These are phyloP conservation scores for Dothiorella sarmentorum DNA, from an alignment of 2,329 filamentous ascomycete genomes.

Conservation along the genomic window DNA sequence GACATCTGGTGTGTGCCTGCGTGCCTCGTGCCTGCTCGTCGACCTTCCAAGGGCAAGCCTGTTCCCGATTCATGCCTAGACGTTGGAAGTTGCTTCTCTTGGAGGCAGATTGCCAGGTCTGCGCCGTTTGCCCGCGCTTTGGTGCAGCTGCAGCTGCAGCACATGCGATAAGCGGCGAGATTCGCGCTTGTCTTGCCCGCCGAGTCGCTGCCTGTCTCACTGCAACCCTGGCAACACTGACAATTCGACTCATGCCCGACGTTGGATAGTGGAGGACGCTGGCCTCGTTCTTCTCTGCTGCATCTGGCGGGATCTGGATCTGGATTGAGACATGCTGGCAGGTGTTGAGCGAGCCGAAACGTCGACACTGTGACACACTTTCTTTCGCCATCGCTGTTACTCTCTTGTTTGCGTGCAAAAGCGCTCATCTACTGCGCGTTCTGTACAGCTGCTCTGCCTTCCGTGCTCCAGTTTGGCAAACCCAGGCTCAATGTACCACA, in stretches of 20 bases:
- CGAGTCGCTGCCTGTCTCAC: neutral
- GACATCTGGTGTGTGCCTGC: neutral
- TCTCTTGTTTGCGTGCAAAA: too few species aligned
- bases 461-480: too few species aligned
- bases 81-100: neutral
- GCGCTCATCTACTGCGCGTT: too few species aligned
- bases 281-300: neutral
- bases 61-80: neutral
- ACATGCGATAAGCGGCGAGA: neutral
- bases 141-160: too few species aligned
- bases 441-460: too few species aligned
- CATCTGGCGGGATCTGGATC: neutral
- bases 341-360: too few species aligned
- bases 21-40: too few species aligned
- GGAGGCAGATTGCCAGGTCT: too few species aligned
- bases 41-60: neutral
- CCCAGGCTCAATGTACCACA: too few species aligned
- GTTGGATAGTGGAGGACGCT: neutral
- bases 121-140: too few species aligned
- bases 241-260: slow-evolving; percentile 3
- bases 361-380: too few species aligned
- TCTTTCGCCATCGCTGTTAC: too few species aligned
- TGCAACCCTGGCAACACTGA: neutral
- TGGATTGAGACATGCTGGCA: neutral
- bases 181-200: neutral